phyloP scores from a whole-genome alignment of 441 rosid genomes.

The Corymbia calophylla region DNA sequence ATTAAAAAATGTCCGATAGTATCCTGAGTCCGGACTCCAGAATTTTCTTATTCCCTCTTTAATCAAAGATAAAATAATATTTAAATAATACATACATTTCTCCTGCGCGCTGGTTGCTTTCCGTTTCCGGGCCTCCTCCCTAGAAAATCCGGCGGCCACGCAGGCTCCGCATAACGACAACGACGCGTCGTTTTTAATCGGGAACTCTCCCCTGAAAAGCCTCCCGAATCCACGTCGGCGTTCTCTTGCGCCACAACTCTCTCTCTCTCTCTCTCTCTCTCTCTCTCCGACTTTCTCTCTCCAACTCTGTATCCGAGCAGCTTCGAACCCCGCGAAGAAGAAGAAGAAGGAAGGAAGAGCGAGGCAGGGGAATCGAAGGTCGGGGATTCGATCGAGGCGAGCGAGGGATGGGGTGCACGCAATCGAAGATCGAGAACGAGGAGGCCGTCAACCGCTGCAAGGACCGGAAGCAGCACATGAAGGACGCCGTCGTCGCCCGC shows the following conservation, averaged over 20 bases:
- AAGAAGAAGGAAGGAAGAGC: too few species aligned
- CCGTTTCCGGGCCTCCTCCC: not conserved
- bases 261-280: not conserved
- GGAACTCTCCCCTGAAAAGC: not conserved
- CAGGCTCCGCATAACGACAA: not conserved
- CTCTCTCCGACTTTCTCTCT: not conserved
- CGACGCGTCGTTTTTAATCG: not conserved
- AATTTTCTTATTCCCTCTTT: not conserved
- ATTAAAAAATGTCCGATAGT: not conserved
- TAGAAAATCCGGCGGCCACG: not conserved
- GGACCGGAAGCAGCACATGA: slow-evolving; percentile 59
- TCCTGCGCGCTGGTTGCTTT: not conserved
- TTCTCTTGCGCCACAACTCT: not conserved
- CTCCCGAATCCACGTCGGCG: not conserved
- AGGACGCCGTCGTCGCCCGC: slow-evolving; percentile 57
- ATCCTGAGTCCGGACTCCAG: not conserved
- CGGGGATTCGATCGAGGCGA: not conserved
- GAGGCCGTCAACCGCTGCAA: slow-evolving; percentile 84
- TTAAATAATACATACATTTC: not conserved
- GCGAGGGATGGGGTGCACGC: slow-evolving; percentile 68
- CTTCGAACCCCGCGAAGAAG: not conserved
- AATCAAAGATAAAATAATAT: not conserved
- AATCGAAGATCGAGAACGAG: slow-evolving; percentile 89
- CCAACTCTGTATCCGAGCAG: not conserved
- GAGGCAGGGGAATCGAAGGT: too few species aligned